Evolutionary conservation across 2,329 filamentous ascomycete genomes (phyloP), one percentile per base, ranked within the genome.

Genomic region (Diaporthe sp.): DNA sequence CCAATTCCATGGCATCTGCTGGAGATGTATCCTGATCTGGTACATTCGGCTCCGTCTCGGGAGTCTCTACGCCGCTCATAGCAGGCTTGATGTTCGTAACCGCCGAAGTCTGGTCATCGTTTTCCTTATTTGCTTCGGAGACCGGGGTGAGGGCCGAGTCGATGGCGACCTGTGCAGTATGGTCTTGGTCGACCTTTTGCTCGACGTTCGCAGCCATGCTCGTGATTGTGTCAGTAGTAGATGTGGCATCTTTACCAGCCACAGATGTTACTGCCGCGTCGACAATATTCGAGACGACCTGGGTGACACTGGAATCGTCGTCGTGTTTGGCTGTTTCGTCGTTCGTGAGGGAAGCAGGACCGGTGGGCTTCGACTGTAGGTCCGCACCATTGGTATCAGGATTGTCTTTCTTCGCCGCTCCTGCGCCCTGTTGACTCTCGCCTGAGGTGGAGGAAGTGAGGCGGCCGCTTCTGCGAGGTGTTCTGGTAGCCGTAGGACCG

Each of bases 81-180:
- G 58, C 38, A 40, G 67, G 52, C 50, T 71, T 75, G 57, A 40
- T 50, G 25, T 28, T 33, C 4, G 69, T 47, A 22, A 64, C 19
- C 4, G 71, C 28, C 15, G 33, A 22, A 35, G 72, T 17, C 45
- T 69, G 45, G 12, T 68, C 74, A 28, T 57, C 55, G 9, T 45
- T 35, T 17, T 76, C 72, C 55, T 72, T 76, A 19, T 19, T 10
- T n/a, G 57, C 60, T 52, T 76, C 72, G 19, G 75, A 68, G 13
- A 70, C 67, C 10, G 75, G 67, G 17, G 72, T 76, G 40, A 74
- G 72, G 42, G 74, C 74, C 22, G 74, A 74, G 28, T 72, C 72
- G 8, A 76, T 64, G 10, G 69, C 64, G 64, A 47, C 47, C 33
- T 68, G 47, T 13, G 42, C 30, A 25, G 58, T 13, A 35, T 45